phyloP scores from a whole-genome alignment of 768 basidiomycete species.

The Lactarius sanguifluus region DNA sequence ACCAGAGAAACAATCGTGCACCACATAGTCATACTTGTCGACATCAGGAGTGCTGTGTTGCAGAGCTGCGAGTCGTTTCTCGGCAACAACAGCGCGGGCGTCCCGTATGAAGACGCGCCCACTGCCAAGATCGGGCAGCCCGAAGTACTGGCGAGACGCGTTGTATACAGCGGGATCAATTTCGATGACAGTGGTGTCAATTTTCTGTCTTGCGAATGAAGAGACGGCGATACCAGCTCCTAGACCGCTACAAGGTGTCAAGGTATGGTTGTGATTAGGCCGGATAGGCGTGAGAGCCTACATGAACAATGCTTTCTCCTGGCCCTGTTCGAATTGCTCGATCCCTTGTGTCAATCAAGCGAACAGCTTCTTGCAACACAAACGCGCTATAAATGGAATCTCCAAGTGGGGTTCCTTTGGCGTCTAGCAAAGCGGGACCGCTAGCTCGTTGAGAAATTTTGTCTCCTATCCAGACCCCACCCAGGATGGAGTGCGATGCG shows the following conservation, averaged over 20 bases:
- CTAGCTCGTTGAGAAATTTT: conserved; percentile 38
- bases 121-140: conserved; percentile 62
- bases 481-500: conserved; percentile 56
- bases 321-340: conserved; percentile 38
- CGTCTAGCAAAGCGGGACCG: conserved; percentile 45
- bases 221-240: conserved; percentile 82
- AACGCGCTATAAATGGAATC: conserved; percentile 86
- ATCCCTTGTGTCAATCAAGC: conserved; percentile 58
- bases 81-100: conserved; percentile 46
- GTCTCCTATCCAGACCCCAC: conserved; percentile 76
- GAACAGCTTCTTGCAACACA: conserved; percentile 80
- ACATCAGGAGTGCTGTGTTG: conserved; percentile 32
- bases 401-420: conserved; percentile 54
- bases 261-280: conserved; percentile 11
- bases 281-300: conserved; percentile 38
- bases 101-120: conserved; percentile 72
- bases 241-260: conserved; percentile 61
- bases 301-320: conserved; percentile 70
- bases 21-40: conserved; percentile 62
- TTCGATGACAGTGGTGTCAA: conserved; percentile 84
- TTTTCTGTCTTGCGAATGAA: conserved; percentile 64
- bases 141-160: conserved; percentile 78
- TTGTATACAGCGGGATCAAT: conserved; percentile 89
- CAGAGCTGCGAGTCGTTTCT: conserved; percentile 32
- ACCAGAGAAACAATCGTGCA: conserved; percentile 95